phyloP scores from a whole-genome alignment of 2,329 filamentous ascomycete genomes.

The Beauveria sp. region DNA sequence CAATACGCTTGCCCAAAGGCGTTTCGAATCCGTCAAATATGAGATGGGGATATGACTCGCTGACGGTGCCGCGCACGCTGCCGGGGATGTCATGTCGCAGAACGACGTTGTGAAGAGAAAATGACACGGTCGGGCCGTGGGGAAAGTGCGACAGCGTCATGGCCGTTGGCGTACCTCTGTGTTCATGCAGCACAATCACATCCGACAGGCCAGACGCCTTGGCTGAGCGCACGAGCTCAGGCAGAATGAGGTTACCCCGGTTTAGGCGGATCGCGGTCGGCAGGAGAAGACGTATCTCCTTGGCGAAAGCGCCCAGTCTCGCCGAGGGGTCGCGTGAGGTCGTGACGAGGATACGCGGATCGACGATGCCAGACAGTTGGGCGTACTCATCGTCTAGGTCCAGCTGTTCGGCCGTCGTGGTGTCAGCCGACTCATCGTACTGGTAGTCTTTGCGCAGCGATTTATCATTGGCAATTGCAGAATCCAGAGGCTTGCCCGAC shows the following conservation, averaged over 20 bases:
- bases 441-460: conserved; percentile 78
- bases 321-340: conserved; percentile 84
- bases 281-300: conserved; percentile 77
- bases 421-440: conserved; percentile 79
- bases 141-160: conserved; percentile 82
- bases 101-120: conserved; percentile 87
- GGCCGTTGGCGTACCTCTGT: conserved; percentile 85
- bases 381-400: conserved; percentile 86
- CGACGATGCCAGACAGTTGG: conserved; percentile 81
- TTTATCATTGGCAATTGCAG: conserved; percentile 79
- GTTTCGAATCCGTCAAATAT: conserved; percentile 93
- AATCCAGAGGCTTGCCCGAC: conserved; percentile 77
- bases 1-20: conserved; percentile 69
- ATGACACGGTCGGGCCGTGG: conserved; percentile 72
- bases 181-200: conserved; percentile 81
- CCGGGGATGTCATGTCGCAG: conserved; percentile 90
- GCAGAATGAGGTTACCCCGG: conserved; percentile 80
- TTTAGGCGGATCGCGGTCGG: conserved; percentile 86
- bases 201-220: conserved; percentile 76
- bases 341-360: conserved; percentile 82
- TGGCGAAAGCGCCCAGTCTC: conserved; percentile 80
- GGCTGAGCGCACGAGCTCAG: conserved; percentile 75
- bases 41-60: conserved; percentile 86
- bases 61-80: conserved; percentile 76
- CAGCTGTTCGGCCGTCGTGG: conserved; percentile 58